Percentiles rank a stretch among this genome's conserved stretches.
These are phyloP conservation scores for Obba rivulosa DNA, from an alignment of 768 basidiomycete species.

Conservation along the genomic window DNA sequence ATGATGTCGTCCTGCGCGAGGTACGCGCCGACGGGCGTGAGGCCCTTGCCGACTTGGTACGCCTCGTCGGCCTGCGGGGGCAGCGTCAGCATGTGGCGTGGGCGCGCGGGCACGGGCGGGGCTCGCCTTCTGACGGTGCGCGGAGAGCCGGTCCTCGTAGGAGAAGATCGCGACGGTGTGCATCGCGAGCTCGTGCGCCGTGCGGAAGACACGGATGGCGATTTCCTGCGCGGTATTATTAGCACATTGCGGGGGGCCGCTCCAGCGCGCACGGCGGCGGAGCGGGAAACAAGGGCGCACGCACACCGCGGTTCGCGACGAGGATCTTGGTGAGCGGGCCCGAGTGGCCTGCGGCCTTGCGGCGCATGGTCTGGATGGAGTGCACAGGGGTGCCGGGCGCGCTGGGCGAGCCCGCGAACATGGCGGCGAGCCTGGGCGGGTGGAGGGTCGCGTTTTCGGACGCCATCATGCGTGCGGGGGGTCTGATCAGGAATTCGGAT, in stretches of 20 bases:
- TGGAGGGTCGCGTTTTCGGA: slow-evolving; percentile 37
- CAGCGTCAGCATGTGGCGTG: background rate
- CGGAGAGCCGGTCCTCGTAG: slow-evolving; percentile 91
- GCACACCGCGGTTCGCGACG: slow-evolving; percentile 87
- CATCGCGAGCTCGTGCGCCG: slow-evolving; percentile 98
- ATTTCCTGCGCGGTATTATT: slow-evolving; percentile 94
- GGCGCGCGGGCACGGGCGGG: background rate
- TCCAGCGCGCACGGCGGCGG: slow-evolving; percentile 1
- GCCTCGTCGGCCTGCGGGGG: slow-evolving; percentile 85
- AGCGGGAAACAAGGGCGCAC: slow-evolving; percentile 23
- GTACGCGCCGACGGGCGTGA: slow-evolving; percentile 95
- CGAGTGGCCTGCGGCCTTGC: slow-evolving; percentile 86
- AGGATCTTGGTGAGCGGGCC: slow-evolving; percentile 89
- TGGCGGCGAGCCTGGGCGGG: slow-evolving; percentile 67
- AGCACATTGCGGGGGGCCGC: background rate
- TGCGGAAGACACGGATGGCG: slow-evolving; percentile 97
- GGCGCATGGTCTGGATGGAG: slow-evolving; percentile 85
- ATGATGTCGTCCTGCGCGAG: slow-evolving; percentile 98
- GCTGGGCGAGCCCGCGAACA: slow-evolving; percentile 70
- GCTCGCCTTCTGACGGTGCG: slow-evolving; percentile 94
- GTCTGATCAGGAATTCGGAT: background rate
- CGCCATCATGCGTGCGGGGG: slow-evolving; percentile 10
- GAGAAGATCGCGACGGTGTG: slow-evolving; percentile 99
- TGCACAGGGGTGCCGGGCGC: slow-evolving; percentile 83
- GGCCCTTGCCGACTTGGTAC: slow-evolving; percentile 94